Base-by-base conservation (phyloP, 78 protist species). In the Speleostelium caveatum region DNA sequence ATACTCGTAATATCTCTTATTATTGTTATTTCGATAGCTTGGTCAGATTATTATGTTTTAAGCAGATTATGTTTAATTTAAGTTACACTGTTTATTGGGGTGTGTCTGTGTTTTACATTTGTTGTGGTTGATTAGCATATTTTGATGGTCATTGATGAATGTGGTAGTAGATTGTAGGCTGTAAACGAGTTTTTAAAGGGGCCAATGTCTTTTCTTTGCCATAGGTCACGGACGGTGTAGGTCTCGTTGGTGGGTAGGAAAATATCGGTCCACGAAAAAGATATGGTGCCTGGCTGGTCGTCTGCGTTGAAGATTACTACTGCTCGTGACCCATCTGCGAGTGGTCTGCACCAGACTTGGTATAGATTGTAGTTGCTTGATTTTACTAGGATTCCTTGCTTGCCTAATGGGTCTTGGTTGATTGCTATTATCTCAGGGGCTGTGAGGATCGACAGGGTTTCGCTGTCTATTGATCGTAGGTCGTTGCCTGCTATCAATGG, bases 401-500 rank as follows among this genome's bases (percentile, higher is more conserved):
- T 75, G 6, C 95, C 92, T 17, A 93, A 19, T 19, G 53, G 45
- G 33, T 78, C 96, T 45, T 95, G 97, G 75, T 91, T 90, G 51
- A 83, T 24, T 12, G 95, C 96, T 22, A 95, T 91, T n/a, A 75
- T 60, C 53, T 90, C 96, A 22, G 49, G 33, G 14, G 79, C 86
- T 7, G 73, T 33, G 28, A 93, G 58, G 12, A 86, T 76, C 4
- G 36, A 0, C 4, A 49, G 42, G 0, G 94, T 67, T 19, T 33
- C 60, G 14, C 21, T 32, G 21, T 71, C 77, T 36, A 95, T 80
- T 36, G 26, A 2, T 16, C 61, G 36, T 14, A 95, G 22, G 19
- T 93, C 95, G 28, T 87, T 76, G 45, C 97, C 97, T 22, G 94
- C 67, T 39, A 95, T 63, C 0, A 95, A 76, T 22, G 97, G 97